Evolutionary conservation across 148 eudicot genomes (phyloP).

Genomic region (Persicaria maculosa): DNA sequence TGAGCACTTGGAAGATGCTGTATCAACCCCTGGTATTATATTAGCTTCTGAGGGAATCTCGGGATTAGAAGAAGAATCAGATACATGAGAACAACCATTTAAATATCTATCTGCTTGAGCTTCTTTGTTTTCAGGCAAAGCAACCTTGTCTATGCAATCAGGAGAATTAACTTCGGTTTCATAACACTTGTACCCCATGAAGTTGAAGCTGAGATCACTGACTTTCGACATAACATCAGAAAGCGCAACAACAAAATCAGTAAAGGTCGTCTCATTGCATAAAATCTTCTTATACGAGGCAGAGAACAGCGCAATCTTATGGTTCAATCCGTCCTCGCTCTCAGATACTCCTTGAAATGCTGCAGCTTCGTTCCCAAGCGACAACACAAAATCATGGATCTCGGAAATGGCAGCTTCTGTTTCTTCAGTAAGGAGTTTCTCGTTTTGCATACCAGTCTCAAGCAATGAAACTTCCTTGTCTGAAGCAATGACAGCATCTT

Average conservation of each 20-base stretch:
- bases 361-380: conserved; percentile 58
- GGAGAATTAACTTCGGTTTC: conserved; percentile 53
- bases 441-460: conserved; percentile 20
- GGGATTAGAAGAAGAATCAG: conserved; percentile 69
- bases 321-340: conserved; percentile 36
- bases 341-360: conserved; percentile 34
- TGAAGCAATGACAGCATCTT: conserved; percentile 21
- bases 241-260: conserved; percentile 58
- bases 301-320: conserved; percentile 45
- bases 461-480: conserved; percentile 35
- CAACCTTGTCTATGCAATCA: conserved; percentile 93
- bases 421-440: conserved; percentile 27
- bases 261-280: conserved; percentile 30
- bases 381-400: conserved; percentile 46
- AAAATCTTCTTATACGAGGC: conserved; percentile 42
- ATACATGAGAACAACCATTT: conserved; percentile 49
- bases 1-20: conserved; percentile 47
- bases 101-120: conserved; percentile 41
- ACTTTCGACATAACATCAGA: conserved; percentile 59
- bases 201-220: conserved; percentile 47
- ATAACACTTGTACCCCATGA: conserved; percentile 50
- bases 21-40: conserved; percentile 54
- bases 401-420: conserved; percentile 46
- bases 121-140: conserved; percentile 68
- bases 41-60: conserved; percentile 80